Conservation (phyloP, 192 early-diverging fungal genomes). For the Jimgerdemannia lactiflua region DNA sequence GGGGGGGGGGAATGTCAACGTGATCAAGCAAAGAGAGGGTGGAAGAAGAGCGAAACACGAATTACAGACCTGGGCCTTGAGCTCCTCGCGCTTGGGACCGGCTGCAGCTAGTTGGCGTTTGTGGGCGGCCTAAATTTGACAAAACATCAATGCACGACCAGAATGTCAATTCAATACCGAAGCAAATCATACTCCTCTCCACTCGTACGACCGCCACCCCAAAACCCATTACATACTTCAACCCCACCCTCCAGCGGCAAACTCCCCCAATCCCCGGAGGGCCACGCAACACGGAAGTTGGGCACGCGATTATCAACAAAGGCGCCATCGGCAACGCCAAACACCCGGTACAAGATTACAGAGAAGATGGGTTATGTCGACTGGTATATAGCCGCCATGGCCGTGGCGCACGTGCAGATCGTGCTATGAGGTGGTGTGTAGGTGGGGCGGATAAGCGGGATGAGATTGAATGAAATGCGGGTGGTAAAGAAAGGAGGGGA, state of each 20-base stretch:
- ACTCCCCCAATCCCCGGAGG: slow-evolving; percentile 34
- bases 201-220: not conserved
- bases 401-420: slow-evolving; percentile 28
- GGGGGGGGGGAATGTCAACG: not conserved
- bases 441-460: too few relatives aligned
- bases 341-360: slow-evolving; percentile 28
- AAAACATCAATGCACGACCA: slow-evolving; percentile 3
- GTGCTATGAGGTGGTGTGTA: slow-evolving; percentile 10
- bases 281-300: slow-evolving; percentile 34
- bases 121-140: slow-evolving; percentile 20
- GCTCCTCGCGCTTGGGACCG: slow-evolving; percentile 23
- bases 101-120: slow-evolving; percentile 27
- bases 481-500: not conserved
- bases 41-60: not conserved
- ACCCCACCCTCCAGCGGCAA: slow-evolving; percentile 34
- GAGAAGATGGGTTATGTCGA: slow-evolving; percentile 32
- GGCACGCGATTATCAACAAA: not conserved
- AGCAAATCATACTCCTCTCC: not conserved
- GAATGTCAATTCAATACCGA: not conserved
- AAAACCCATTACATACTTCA: not conserved
- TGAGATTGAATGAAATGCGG: too few relatives aligned
- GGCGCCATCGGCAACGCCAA: slow-evolving; percentile 35
- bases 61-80: slow-evolving; percentile 13
- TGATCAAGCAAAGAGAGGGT: too few relatives aligned
- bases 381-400: slow-evolving; percentile 33